Conservation (phyloP, 2,329 filamentous ascomycete species). For the Diaporthe destruens region DNA sequence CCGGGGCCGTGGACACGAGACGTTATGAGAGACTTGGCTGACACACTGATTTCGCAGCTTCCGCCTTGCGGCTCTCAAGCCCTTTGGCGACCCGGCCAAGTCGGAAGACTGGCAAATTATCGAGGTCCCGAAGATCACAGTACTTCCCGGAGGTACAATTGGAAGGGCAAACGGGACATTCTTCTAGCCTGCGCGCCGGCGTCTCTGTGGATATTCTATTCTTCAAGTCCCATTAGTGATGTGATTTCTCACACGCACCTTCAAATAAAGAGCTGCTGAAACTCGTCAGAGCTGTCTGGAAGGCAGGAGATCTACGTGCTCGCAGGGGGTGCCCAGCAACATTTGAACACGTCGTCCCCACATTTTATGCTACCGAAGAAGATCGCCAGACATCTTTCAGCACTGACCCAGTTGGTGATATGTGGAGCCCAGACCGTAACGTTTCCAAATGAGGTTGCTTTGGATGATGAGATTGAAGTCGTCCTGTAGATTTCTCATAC, state of each 20-base stretch:
- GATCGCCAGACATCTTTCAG: not conserved
- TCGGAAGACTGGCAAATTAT: not conserved
- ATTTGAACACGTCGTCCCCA: not conserved
- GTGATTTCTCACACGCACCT: too few relatives aligned
- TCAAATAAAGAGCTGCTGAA: not conserved
- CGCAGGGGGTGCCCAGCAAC: not conserved
- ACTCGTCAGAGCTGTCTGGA: not conserved
- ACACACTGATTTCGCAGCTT: not conserved
- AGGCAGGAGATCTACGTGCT: not conserved
- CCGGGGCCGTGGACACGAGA: too few relatives aligned
- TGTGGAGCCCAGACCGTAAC: not conserved
- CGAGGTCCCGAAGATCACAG: not conserved
- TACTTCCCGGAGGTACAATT: conserved; percentile 18
- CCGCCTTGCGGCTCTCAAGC: not conserved
- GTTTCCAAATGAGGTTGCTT: too few relatives aligned
- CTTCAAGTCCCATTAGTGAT: not conserved
- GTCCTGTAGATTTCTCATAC: too few relatives aligned
- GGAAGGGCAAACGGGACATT: not conserved
- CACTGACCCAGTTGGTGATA: not conserved
- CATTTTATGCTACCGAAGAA: conserved; percentile 1
- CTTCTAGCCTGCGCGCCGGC: not conserved
- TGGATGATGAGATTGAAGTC: not conserved
- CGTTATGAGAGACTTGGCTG: not conserved
- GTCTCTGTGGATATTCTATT: not conserved
- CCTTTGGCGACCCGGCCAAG: conserved; percentile 4